Evolutionary conservation across 805 yeast species (phyloP), one percentile per base, ranked within the genome.

Genomic region (Geotrichum ghanense): DNA sequence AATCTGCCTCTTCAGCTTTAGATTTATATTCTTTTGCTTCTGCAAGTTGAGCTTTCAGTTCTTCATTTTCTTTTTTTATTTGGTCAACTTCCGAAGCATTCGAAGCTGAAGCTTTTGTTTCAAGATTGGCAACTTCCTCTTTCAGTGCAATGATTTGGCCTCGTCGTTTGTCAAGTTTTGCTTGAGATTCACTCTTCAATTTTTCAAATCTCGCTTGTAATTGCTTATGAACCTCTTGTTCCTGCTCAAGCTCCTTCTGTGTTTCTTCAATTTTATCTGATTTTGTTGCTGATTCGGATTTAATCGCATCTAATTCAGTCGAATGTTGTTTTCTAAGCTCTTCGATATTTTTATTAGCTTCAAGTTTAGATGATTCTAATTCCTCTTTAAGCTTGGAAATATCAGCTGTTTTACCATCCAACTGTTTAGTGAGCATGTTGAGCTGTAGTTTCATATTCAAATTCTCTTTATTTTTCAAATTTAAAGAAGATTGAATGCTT

Each of bases 1-100:
- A n/a, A n/a, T n/a, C n/a, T n/a, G 69, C 61, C 25, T 53, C 55
- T 24, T 56, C 58, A 12, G 68, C 58, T n/a, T n/a, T n/a, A 6
- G 37, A n/a, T 19, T 31, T 31, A n/a, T 10, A 66, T 27, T 71
- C 71, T 43, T 69, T 70, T 0, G 73, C 55, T 1, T 63, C 56
- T 40, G 66, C 50, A 41, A 78, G 58, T 43, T 75, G 76, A 10
- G 64, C 60, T 44, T 71, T 67, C 26, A 83, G 61, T 17, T 71
- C 66, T 47, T 79, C 82, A 35, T 82, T 72, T 58, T 79, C 79
- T 87, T 51, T 71, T 77, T 3, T 79, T 68, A 23, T 74, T 67
- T n/a, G 74, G 58, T n/a, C 68, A 56, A 6, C 74, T 69, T 47
- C 72, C 71, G 40, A 79, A 68, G 51, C 83, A 88, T 48, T 71